Base-by-base conservation (phyloP, 2,329 filamentous ascomycete genomes). In the Cladosporium halotolerans region DNA sequence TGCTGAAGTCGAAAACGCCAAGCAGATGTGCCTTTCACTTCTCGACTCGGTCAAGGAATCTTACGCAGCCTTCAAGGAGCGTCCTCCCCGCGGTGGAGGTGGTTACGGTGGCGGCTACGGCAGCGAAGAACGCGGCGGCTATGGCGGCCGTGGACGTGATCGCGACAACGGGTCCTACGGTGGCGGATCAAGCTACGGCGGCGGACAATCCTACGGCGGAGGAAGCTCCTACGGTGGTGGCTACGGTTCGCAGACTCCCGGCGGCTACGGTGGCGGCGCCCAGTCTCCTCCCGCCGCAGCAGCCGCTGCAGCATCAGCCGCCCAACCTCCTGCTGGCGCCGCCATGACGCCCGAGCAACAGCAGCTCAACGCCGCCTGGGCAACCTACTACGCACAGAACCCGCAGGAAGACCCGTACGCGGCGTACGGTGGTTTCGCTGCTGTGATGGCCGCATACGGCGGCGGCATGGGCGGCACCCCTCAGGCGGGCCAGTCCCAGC, bases 21-120 rank as follows among this genome's bases (percentile, higher is more conserved):
- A 93, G 69, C 84, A 88, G 60, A 83, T 96, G 43, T 97, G 92
- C 68, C 82, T 92, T 62, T 90, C 96, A 63, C 77, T 99, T 48
- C 80, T 99, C 45, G 80, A 77, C 58, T 95, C 93, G 61, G 93
- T 99, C 52, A 87, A 85, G 66, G 81, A 89, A 57, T 86, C 95
- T 68, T 97, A 96, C 68, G 87, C 96, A 67, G 63, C 85, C 44
- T 95, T 92, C 78, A 97, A 96, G 73, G 83, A 83, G 60, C 68
- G 71, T 31, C 70, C 72, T 34, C 70, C 73, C 54, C 60, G 63
- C 23, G 68, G 72, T 18, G 67, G 68, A 11, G 64, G 64, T 39
- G 63, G 67, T 38, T 70, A 46, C 16, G 45, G 45, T 18, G 42
- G 50, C 6, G 43, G 43, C 6, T 42, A 46, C 11, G 42, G 43